Evolutionary conservation across 2,329 filamentous ascomycete species (phyloP).

Genomic region (Ceratocystis ficicola): DNA sequence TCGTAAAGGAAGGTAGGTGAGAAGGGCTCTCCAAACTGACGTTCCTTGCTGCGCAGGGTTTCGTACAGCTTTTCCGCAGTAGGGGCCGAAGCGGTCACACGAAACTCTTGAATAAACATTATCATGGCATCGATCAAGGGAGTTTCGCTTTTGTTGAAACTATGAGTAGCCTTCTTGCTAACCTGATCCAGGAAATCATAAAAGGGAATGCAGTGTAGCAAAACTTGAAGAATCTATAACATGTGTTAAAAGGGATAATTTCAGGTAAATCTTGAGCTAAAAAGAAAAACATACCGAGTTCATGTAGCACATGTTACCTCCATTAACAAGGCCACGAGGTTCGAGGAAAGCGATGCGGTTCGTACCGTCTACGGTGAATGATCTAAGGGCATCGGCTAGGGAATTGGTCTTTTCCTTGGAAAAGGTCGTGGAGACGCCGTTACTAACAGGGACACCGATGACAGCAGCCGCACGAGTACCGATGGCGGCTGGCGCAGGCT

Average conservation of each 20-base stretch:
- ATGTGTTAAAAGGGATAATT: constrained; percentile 29
- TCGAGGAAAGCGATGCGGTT: constrained; percentile 72
- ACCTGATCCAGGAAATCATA: constrained; percentile 87
- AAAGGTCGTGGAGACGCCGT: constrained; percentile 29
- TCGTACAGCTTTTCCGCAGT: constrained; percentile 62
- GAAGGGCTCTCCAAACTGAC: constrained; percentile 82
- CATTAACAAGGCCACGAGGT: constrained; percentile 87
- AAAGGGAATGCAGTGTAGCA: constrained; percentile 87
- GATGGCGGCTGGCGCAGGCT: constrained; percentile 23
- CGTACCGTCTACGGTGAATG: constrained; percentile 54
- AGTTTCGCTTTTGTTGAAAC: constrained; percentile 79
- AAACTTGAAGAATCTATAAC: constrained; percentile 74
- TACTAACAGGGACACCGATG: constrained; percentile 23
- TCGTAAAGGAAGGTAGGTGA: constrained; percentile 93
- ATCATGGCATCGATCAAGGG: constrained; percentile 94
- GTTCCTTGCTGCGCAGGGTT: constrained; percentile 65
- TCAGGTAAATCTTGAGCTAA: neutral
- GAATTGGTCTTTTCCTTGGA: constrained; percentile 42
- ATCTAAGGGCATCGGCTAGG: constrained; percentile 62
- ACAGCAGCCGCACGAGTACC: constrained; percentile 18
- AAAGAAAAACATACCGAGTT: constrained; percentile 64
- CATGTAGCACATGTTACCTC: constrained; percentile 99
- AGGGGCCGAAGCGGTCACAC: constrained; percentile 65
- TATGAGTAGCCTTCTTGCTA: constrained; percentile 69
- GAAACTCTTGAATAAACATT: constrained; percentile 90